Conservation (phyloP, 2,329 filamentous ascomycete genomes). For the Monosporascus ibericus region DNA sequence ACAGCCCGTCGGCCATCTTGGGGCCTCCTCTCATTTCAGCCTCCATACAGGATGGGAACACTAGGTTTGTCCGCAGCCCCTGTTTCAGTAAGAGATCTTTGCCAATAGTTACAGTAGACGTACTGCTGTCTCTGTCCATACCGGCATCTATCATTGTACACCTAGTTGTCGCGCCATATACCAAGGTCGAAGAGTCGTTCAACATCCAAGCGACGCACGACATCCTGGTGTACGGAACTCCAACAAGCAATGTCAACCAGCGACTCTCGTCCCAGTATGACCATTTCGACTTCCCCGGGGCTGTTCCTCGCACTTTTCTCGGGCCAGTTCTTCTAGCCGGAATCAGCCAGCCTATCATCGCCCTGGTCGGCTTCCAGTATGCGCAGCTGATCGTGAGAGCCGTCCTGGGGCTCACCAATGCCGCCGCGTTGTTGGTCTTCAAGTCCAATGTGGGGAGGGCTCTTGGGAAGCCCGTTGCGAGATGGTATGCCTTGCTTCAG, state of each 20-base stretch:
- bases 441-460: conserved; percentile 55
- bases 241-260: conserved; percentile 45
- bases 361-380: conserved; percentile 47
- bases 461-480: conserved; percentile 61
- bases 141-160: conserved; percentile 62
- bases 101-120: conserved; percentile 30
- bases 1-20: not conserved
- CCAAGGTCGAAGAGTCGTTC: conserved; percentile 98
- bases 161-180: conserved; percentile 73
- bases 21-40: no score
- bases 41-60: conserved; percentile 14
- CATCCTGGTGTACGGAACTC: conserved; percentile 74
- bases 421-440: conserved; percentile 60
- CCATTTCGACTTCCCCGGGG: conserved; percentile 84
- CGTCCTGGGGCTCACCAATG: conserved; percentile 74
- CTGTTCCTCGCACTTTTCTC: conserved; percentile 85
- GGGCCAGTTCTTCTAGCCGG: conserved; percentile 73
- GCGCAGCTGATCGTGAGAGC: conserved; percentile 62
- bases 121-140: conserved; percentile 47
- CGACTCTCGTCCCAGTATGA: conserved; percentile 66
- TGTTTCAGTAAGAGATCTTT: not conserved
- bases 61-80: conserved; percentile 12
- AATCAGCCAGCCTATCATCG: conserved; percentile 60
- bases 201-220: conserved; percentile 94
- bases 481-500: conserved; percentile 77